Evolutionary conservation across 176 grass and related monocot genomes (phyloP).

Genomic region (Elaeis guineensis): DNA sequence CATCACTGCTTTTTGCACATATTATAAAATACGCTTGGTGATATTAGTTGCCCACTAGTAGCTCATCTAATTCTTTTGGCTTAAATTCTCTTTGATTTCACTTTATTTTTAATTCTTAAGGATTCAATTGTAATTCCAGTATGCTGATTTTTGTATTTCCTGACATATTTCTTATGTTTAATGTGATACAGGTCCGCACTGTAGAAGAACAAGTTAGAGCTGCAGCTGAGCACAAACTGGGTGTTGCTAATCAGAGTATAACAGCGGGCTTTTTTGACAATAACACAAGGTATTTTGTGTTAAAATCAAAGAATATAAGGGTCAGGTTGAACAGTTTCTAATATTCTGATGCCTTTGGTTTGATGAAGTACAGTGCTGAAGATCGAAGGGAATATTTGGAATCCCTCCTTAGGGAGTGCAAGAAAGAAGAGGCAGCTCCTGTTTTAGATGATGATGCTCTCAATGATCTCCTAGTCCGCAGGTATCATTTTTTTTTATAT

Average conservation of each 20-base stretch:
- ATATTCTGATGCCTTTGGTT: background rate
- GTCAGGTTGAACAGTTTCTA: no score
- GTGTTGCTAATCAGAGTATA: constrained; percentile 99
- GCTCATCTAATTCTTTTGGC: no score
- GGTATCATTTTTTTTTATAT: constrained; percentile 28
- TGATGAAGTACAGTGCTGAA: constrained; percentile 68
- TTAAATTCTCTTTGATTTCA: no score
- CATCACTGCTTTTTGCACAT: no score
- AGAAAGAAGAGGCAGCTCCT: constrained; percentile 94
- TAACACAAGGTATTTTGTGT: constrained; percentile 66
- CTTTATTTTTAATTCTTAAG: no score
- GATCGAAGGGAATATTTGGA: constrained; percentile 96
- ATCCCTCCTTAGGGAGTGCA: constrained; percentile 82
- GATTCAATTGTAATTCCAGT: no score
- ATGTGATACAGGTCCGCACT: constrained; percentile 50
- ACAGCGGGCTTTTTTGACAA: constrained; percentile 99
- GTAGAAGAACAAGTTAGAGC: constrained; percentile 99
- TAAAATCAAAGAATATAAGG: no score
- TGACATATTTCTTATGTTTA: constrained; percentile 12
- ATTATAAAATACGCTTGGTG: no score
- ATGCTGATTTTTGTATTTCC: background rate
- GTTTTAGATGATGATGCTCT: constrained; percentile 92
- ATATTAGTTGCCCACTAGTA: no score
- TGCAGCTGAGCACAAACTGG: constrained; percentile 97
- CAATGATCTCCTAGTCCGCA: constrained; percentile 86